phyloP scores from a whole-genome alignment of 805 yeast species.

The Candida broadrunensis region DNA sequence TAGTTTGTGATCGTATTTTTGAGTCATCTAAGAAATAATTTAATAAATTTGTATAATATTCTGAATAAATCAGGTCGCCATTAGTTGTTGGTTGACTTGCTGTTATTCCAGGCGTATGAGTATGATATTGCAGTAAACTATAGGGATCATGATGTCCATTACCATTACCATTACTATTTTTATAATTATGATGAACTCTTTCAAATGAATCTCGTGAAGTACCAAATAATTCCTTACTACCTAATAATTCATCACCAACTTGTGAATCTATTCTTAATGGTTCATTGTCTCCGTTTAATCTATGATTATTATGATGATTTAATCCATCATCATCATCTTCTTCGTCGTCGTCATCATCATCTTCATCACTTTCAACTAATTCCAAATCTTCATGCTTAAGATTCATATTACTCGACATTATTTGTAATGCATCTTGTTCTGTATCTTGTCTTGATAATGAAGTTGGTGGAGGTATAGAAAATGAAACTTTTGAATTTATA shows the following conservation, averaged over 20 bases:
- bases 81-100: constrained; percentile 12
- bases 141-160: constrained; percentile 31
- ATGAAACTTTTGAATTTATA: constrained; percentile 4
- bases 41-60: constrained; percentile 43
- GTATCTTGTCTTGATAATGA: constrained; percentile 34
- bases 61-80: constrained; percentile 26
- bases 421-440: constrained; percentile 36
- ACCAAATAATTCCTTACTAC: constrained; percentile 40
- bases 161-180: constrained; percentile 9
- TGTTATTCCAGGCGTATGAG: constrained; percentile 28
- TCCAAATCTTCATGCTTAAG: constrained; percentile 38
- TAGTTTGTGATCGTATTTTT: constrained; percentile 13
- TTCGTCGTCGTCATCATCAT: constrained; percentile 16
- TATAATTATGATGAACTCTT: constrained; percentile 15
- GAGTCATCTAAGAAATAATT: constrained; percentile 52
- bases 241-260: constrained; percentile 30
- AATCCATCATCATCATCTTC: not conserved
- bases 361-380: constrained; percentile 29
- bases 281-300: constrained; percentile 7
- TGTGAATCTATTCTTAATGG: constrained; percentile 10
- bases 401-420: constrained; percentile 30
- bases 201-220: constrained; percentile 38
- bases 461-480: constrained; percentile 3
- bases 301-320: not conserved
- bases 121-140: constrained; percentile 41